These are phyloP conservation scores for Mycena vulgaris DNA, from an alignment of 768 basidiomycete species.

Conservation along the genomic window DNA sequence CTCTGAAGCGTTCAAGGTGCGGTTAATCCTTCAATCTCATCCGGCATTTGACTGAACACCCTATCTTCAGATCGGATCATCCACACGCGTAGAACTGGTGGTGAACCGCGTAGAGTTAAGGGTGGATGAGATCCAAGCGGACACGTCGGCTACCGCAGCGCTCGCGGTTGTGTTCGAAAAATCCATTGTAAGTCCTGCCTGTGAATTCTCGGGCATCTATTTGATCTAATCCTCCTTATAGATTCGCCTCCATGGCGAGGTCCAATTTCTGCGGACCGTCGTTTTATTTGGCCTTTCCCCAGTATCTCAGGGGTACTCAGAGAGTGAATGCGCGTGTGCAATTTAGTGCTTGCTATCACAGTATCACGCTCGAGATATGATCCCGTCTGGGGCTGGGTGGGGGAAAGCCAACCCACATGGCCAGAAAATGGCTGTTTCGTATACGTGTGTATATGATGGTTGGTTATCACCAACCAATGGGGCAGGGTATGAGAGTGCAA, in stretches of 20 bases:
- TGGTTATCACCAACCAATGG: too few relatives aligned
- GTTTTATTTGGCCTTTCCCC: slow-evolving; percentile 18
- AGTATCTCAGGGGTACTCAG: not conserved
- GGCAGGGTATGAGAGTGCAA: too few relatives aligned
- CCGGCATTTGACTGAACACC: too few relatives aligned
- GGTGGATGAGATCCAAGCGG: not conserved
- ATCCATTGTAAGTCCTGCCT: not conserved
- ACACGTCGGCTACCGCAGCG: not conserved
- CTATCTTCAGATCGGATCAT: not conserved
- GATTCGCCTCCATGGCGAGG: slow-evolving; percentile 4
- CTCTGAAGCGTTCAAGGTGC: slow-evolving; percentile 5
- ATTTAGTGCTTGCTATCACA: too few relatives aligned
- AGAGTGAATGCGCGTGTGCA: too few relatives aligned
- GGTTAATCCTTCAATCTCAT: not conserved
- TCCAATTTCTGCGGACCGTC: not conserved
- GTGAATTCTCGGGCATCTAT: not conserved
- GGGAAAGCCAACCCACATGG: too few relatives aligned
- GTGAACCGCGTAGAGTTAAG: not conserved
- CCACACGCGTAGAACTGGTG: not conserved
- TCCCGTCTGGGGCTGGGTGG: too few relatives aligned
- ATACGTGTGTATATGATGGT: too few relatives aligned
- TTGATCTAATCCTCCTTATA: not conserved
- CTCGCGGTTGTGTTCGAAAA: not conserved
- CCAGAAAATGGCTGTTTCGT: too few relatives aligned
- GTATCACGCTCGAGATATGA: too few relatives aligned